Evolutionary conservation across 2,329 filamentous ascomycete species (phyloP).

Genomic region (Teratosphaeria pseudoeucalypti): DNA sequence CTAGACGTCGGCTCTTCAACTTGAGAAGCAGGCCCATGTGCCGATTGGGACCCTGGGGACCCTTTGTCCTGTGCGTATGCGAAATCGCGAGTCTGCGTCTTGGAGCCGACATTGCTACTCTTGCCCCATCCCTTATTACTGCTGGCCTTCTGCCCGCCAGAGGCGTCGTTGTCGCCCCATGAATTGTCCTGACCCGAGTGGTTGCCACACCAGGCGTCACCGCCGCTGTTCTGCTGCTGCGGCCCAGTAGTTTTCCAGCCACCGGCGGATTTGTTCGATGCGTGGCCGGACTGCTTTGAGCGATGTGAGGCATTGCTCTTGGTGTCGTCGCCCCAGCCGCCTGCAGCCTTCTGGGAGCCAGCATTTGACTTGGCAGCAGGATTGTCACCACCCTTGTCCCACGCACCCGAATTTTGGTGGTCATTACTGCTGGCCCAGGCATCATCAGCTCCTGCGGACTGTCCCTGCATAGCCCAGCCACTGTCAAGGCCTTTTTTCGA

Average conservation of each 20-base stretch:
- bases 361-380: background rate
- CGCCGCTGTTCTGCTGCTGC: background rate
- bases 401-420: slow-evolving; percentile 8
- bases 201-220: background rate
- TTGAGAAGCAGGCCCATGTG: background rate
- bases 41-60: background rate
- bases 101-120: background rate
- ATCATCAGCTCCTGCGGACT: background rate
- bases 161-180: background rate
- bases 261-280: background rate
- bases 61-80: background rate
- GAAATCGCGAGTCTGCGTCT: background rate
- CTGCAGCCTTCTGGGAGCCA: background rate
- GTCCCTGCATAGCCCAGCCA: background rate
- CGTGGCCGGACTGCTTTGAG: background rate
- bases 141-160: background rate
- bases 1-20: background rate
- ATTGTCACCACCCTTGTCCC: background rate
- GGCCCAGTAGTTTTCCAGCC: background rate
- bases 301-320: background rate
- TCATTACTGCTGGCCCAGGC: slow-evolving; percentile 12
- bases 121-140: background rate
- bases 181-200: background rate
- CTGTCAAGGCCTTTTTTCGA: background rate
- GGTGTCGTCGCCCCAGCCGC: slow-evolving; percentile 1